phyloP scores from a whole-genome alignment of 257 asterid species.

The Asclepias syriaca region DNA sequence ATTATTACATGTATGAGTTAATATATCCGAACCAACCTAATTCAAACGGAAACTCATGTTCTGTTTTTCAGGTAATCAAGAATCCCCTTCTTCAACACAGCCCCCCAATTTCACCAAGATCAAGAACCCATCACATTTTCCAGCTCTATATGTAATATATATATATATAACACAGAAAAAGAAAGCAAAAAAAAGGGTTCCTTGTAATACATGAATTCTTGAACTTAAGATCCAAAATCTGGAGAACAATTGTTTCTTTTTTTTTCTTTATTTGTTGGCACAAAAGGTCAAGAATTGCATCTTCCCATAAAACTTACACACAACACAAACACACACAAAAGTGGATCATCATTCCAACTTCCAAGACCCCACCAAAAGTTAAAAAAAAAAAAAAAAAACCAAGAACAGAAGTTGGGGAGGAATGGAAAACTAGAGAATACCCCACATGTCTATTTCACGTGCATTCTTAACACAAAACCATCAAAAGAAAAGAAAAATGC shows the following conservation, averaged over 20 bases:
- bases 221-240: not conserved
- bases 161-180: not conserved
- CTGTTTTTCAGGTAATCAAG: not conserved
- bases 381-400: not conserved
- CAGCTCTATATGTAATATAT: too few relatives aligned
- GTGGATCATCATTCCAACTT: constrained; percentile 1
- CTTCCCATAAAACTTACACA: not conserved
- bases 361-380: constrained; percentile 5
- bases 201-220: not conserved
- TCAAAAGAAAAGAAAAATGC: not conserved
- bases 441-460: constrained; percentile 11
- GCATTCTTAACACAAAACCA: not conserved
- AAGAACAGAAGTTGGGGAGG: not conserved
- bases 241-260: not conserved
- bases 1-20: too few relatives aligned
- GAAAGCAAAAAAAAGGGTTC: not conserved
- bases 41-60: too few relatives aligned
- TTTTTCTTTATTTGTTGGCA: not conserved
- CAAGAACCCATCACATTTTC: not conserved
- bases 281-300: constrained; percentile 2
- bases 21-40: too few relatives aligned
- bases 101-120: too few relatives aligned
- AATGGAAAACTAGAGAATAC: not conserved
- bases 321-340: not conserved
- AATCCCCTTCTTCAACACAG: not conserved